A percentile compares a stretch with the other conserved stretches of the same genome.
Evolutionary conservation across 2,329 filamentous ascomycete species (phyloP).

Genomic region (Fusarium anguioides): DNA sequence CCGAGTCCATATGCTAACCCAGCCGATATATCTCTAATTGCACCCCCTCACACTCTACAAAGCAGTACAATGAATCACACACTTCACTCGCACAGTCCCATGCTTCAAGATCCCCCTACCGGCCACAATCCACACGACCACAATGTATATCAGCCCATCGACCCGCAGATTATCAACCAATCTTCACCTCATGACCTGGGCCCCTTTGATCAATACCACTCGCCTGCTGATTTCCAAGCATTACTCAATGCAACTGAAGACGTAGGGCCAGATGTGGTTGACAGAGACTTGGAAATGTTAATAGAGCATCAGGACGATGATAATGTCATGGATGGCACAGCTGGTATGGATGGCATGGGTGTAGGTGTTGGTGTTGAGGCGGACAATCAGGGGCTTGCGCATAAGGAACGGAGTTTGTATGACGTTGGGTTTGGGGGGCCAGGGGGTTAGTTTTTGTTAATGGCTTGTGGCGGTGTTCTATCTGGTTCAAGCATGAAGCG

Average conservation of each 20-base stretch:
- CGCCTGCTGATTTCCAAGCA: slow-evolving; percentile 64
- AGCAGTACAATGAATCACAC: slow-evolving; percentile 43
- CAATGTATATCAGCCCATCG: slow-evolving; percentile 64
- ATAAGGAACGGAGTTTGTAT: slow-evolving; percentile 45
- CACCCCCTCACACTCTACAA: slow-evolving; percentile 54
- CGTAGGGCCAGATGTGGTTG: slow-evolving; percentile 55
- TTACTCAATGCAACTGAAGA: slow-evolving; percentile 61
- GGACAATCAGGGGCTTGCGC: slow-evolving; percentile 29
- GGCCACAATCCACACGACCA: slow-evolving; percentile 41
- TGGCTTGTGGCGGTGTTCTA: background rate
- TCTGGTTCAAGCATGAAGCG: slow-evolving; percentile 26
- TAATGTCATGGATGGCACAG: slow-evolving; percentile 34
- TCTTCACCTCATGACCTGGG: slow-evolving; percentile 46
- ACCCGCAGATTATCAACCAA: slow-evolving; percentile 67
- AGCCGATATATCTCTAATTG: slow-evolving; percentile 58
- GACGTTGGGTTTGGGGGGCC: slow-evolving; percentile 46
- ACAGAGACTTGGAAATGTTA: slow-evolving; percentile 64
- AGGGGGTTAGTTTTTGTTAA: slow-evolving; percentile 14
- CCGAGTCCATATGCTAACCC: slow-evolving; percentile 59
- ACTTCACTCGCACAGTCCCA: slow-evolving; percentile 45
- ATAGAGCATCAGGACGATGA: slow-evolving; percentile 60
- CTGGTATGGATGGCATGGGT: slow-evolving; percentile 36
- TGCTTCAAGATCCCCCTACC: slow-evolving; percentile 48
- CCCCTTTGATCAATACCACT: slow-evolving; percentile 55
- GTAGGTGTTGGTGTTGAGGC: slow-evolving; percentile 12